Evolutionary conservation across 192 early-diverging fungal species (phyloP).

Genomic region (Pilaira anomala): DNA sequence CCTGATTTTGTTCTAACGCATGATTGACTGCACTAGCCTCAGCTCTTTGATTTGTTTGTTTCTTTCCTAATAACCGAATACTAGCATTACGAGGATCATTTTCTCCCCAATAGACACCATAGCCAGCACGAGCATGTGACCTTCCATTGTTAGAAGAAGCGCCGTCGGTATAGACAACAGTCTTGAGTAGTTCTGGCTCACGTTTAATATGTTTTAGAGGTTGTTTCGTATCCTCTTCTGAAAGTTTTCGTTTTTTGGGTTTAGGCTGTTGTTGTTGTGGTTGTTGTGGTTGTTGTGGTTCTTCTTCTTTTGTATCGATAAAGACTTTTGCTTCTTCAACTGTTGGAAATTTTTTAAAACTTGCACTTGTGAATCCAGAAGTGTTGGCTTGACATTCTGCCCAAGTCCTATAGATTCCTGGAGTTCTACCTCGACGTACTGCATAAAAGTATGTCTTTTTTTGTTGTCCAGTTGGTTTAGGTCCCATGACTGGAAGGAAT

Average conservation of each 20-base stretch:
- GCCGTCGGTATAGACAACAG: slow-evolving; percentile 81
- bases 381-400: slow-evolving; percentile 58
- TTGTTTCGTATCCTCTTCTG: not conserved
- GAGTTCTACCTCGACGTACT: slow-evolving; percentile 40
- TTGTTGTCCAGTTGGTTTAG: too few species aligned
- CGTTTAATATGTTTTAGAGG: not conserved
- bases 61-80: slow-evolving; percentile 44
- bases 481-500: too few species aligned
- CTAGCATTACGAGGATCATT: slow-evolving; percentile 67
- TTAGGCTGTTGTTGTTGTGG: too few species aligned
- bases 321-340: slow-evolving; percentile 54
- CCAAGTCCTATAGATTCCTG: slow-evolving; percentile 46
- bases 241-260: too few species aligned
- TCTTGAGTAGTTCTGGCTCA: slow-evolving; percentile 15
- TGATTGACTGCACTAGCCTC: slow-evolving; percentile 61
- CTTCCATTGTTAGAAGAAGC: slow-evolving; percentile 71
- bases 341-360: slow-evolving; percentile 61
- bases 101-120: slow-evolving; percentile 81
- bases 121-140: slow-evolving; percentile 62
- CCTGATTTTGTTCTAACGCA: slow-evolving; percentile 48
- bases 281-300: too few species aligned
- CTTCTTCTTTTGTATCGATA: slow-evolving; percentile 9
- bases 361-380: slow-evolving; percentile 49
- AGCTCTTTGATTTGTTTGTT: slow-evolving; percentile 74
- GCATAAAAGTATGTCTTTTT: slow-evolving; percentile 36